These are phyloP conservation scores for Lentinus brumalis DNA, from an alignment of 768 basidiomycete genomes.

Conservation along the genomic window DNA sequence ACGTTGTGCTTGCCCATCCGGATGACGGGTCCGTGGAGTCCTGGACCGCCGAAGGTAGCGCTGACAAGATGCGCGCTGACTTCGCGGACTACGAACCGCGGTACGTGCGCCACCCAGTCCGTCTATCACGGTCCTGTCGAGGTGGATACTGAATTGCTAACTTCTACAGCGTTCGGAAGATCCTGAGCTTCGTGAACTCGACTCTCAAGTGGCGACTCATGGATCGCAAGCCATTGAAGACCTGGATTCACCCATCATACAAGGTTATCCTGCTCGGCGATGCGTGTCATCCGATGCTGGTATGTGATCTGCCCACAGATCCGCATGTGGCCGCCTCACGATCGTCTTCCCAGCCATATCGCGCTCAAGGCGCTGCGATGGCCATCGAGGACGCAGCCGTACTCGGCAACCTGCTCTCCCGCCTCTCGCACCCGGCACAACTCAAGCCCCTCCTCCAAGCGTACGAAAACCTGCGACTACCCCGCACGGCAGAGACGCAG, in stretches of 20 bases:
- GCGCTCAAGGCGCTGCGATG: conserved; percentile 46
- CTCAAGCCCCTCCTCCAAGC: conserved; percentile 48
- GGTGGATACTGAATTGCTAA: background rate
- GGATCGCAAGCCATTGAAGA: conserved; percentile 42
- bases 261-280: conserved; percentile 42
- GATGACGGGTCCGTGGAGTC: conserved; percentile 44
- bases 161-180: conserved; percentile 35
- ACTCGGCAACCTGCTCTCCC: conserved; percentile 49
- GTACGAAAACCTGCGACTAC: conserved; percentile 53
- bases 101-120: conserved; percentile 21
- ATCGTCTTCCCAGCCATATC: conserved; percentile 36
- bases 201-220: conserved; percentile 46
- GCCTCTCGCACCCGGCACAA: conserved; percentile 43
- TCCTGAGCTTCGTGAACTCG: conserved; percentile 37
- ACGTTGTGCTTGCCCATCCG: conserved; percentile 40
- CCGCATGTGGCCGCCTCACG: background rate
- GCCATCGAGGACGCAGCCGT: conserved; percentile 56
- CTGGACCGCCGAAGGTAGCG: conserved; percentile 45
- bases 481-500: conserved; percentile 53
- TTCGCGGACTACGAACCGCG: conserved; percentile 45
- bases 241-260: conserved; percentile 40
- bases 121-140: background rate
- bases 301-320: conserved; percentile 19
- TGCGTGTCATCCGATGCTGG: conserved; percentile 47
- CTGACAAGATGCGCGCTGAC: conserved; percentile 44